phyloP scores from a whole-genome alignment of 192 early-diverging fungal genomes.

The Coemansia sp. region DNA sequence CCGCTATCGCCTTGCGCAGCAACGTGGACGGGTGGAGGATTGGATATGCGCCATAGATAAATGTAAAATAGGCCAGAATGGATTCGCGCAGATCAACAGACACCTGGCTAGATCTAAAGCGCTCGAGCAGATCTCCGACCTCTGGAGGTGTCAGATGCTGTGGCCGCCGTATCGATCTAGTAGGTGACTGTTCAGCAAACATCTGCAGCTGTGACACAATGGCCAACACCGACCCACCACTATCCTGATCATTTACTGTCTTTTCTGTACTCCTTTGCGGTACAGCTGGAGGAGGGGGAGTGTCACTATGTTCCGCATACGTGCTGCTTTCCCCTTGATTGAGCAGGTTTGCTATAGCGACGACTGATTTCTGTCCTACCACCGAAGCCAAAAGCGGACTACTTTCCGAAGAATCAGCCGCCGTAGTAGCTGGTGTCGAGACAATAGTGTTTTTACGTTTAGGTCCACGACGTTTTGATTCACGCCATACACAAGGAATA shows the following conservation, averaged over 20 bases:
- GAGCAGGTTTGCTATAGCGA: conserved; percentile 20
- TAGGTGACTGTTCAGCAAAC: not conserved
- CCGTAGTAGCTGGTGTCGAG: not conserved
- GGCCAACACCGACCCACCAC: no score
- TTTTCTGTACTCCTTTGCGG: no score
- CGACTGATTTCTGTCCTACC: not conserved
- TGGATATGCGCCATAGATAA: conserved; percentile 30
- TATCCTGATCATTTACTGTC: no score
- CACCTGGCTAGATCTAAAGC: conserved; percentile 6
- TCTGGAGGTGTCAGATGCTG: not conserved
- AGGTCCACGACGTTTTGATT: conserved; percentile 29
- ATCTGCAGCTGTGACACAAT: not conserved
- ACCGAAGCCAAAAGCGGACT: no score
- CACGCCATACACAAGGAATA: conserved; percentile 24
- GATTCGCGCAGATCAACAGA: conserved; percentile 20
- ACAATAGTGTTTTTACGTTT: conserved; percentile 8
- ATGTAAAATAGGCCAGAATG: conserved; percentile 22
- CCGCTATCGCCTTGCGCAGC: conserved; percentile 18
- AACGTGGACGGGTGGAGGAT: conserved; percentile 36
- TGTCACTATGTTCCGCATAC: no score
- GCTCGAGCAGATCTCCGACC: conserved; percentile 5
- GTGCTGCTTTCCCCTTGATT: conserved; percentile 12
- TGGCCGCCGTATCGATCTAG: not conserved
- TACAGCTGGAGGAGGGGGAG: no score
- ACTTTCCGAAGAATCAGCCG: no score